Conservation (phyloP, 192 early-diverging fungal genomes). For the Coemansia sp. region DNA sequence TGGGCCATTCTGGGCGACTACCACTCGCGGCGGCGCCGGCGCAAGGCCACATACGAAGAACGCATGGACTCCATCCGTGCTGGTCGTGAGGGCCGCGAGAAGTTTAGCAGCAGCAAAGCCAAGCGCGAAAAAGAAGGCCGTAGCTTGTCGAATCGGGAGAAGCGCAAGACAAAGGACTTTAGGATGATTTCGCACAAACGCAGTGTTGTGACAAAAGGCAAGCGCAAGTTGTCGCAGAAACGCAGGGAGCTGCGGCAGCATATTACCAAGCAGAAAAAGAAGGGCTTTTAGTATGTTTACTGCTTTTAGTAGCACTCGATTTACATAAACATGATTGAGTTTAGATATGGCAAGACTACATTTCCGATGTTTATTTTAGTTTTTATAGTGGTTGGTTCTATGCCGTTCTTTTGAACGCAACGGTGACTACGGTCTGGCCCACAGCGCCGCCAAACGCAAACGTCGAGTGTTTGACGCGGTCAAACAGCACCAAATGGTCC, state of each 20-base stretch:
- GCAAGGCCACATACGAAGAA: conserved; percentile 89
- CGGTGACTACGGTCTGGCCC: conserved; percentile 85
- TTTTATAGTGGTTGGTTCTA: too few relatives aligned
- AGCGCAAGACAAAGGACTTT: conserved; percentile 89
- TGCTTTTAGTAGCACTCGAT: too few relatives aligned
- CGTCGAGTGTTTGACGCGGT: conserved; percentile 75
- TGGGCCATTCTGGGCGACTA: conserved; percentile 54
- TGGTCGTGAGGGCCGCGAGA: conserved; percentile 88
- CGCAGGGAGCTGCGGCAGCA: conserved; percentile 55
- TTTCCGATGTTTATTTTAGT: too few relatives aligned
- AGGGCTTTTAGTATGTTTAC: conserved; percentile 19
- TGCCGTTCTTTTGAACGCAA: too few relatives aligned
- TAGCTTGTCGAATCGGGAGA: conserved; percentile 88
- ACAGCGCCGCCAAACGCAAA: conserved; percentile 86
- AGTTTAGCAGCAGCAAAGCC: conserved; percentile 86
- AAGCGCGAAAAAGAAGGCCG: conserved; percentile 70
- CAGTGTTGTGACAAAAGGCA: conserved; percentile 69
- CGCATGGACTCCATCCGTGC: conserved; percentile 82
- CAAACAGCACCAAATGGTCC: conserved; percentile 63
- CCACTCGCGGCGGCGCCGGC: conserved; percentile 46
- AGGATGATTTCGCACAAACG: conserved; percentile 96
- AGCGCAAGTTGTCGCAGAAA: conserved; percentile 74
- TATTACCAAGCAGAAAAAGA: conserved; percentile 48
- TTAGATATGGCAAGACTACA: too few relatives aligned
- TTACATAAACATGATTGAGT: too few relatives aligned